Evolutionary conservation across 768 basidiomycete genomes (phyloP).

Genomic region (Hortiboletus flavorubellus): DNA sequence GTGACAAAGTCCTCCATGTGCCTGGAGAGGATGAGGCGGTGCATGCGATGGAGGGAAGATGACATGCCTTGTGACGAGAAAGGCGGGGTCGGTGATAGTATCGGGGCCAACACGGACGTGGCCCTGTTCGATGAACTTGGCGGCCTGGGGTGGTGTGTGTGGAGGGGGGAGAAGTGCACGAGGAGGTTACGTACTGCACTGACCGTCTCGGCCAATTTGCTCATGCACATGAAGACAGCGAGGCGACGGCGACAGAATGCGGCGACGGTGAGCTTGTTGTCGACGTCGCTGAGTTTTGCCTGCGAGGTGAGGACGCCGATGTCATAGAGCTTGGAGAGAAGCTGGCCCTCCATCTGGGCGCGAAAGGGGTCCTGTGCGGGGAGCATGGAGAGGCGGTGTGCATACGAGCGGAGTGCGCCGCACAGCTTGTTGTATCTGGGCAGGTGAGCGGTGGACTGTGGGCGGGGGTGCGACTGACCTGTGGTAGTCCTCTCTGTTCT

Average conservation of each 20-base stretch:
- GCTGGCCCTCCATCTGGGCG: conserved; percentile 74
- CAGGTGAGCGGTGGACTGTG: background rate
- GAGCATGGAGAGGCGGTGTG: conserved; percentile 83
- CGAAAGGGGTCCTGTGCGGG: conserved; percentile 90
- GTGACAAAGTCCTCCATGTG: conserved; percentile 99
- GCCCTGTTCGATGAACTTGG: conserved; percentile 96
- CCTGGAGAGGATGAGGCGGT: conserved; percentile 37
- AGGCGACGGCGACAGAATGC: conserved; percentile 90
- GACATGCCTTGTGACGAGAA: conserved; percentile 80
- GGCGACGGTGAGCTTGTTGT: conserved; percentile 91
- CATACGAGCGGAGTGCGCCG: conserved; percentile 79
- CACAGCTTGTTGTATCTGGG: conserved; percentile 90
- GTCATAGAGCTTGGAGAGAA: conserved; percentile 95
- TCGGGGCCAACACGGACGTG: conserved; percentile 97
- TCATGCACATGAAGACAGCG: conserved; percentile 87
- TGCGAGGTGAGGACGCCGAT: conserved; percentile 87
- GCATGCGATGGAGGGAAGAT: background rate
- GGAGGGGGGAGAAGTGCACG: conserved; percentile 5
- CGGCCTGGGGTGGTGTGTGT: conserved; percentile 57
- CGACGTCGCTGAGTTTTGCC: conserved; percentile 90
- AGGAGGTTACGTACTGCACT: conserved; percentile 64
- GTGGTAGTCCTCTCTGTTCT: conserved; percentile 92
- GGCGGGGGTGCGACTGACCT: conserved; percentile 44
- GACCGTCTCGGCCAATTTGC: conserved; percentile 95
- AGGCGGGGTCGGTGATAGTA: conserved; percentile 94